Conservation (phyloP, 2,329 filamentous ascomycete species). For the Leptographium wingfieldii region DNA sequence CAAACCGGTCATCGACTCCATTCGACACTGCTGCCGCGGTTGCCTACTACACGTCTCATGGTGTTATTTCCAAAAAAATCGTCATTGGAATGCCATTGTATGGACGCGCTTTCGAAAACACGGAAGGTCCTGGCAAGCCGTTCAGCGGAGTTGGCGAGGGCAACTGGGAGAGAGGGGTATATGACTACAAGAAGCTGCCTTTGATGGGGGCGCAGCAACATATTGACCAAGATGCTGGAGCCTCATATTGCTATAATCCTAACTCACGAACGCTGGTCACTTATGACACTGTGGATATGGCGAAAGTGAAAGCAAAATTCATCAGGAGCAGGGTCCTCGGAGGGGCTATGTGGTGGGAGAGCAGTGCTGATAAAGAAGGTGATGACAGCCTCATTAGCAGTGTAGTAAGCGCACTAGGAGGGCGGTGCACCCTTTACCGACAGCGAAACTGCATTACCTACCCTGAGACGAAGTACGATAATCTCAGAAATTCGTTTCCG, state of each 20-base stretch:
- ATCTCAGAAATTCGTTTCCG: slow-evolving; percentile 46
- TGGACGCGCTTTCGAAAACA: slow-evolving; percentile 71
- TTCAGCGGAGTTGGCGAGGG: slow-evolving; percentile 66
- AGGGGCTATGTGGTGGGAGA: slow-evolving; percentile 98
- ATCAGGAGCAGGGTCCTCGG: slow-evolving; percentile 56
- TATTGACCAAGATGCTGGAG: slow-evolving; percentile 50
- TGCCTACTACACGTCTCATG: slow-evolving; percentile 51
- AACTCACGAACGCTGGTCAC: slow-evolving; percentile 54
- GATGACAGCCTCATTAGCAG: slow-evolving; percentile 55
- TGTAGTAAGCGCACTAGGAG: slow-evolving; percentile 48
- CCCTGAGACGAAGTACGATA: slow-evolving; percentile 58
- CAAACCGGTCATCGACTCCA: slow-evolving; percentile 54
- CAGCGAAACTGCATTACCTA: slow-evolving; percentile 49
- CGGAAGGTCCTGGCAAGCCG: slow-evolving; percentile 56
- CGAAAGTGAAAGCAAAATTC: slow-evolving; percentile 57
- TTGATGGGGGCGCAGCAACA: slow-evolving; percentile 50
- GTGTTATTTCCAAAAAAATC: slow-evolving; percentile 58
- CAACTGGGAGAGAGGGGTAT: slow-evolving; percentile 73
- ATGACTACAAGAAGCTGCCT: slow-evolving; percentile 81
- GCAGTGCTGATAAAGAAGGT: slow-evolving; percentile 59
- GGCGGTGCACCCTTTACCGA: slow-evolving; percentile 34
- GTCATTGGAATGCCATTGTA: slow-evolving; percentile 89
- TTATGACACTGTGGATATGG: slow-evolving; percentile 63
- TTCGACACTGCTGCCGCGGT: slow-evolving; percentile 66
- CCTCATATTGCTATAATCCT: slow-evolving; percentile 66